Conservation (phyloP, 768 basidiomycete species). For the Coprinopsis strossmayeri region DNA sequence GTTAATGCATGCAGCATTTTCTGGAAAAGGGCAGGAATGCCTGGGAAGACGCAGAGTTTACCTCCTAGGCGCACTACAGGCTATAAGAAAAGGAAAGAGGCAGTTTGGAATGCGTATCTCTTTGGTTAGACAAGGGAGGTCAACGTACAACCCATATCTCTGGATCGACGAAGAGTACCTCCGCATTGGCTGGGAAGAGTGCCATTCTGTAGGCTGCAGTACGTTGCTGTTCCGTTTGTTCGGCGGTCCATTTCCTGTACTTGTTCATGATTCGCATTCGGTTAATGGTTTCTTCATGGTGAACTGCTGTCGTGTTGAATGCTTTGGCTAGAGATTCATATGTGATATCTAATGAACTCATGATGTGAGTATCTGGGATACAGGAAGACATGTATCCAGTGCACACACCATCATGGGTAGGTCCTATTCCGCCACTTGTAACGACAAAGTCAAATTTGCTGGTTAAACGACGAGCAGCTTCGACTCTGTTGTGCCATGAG, state of each 20-base stretch:
- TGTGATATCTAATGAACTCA: conserved; percentile 75
- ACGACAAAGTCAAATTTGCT: conserved; percentile 83
- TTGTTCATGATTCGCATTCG: conserved; percentile 64
- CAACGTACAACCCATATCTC: conserved; percentile 81
- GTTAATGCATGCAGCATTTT: conserved; percentile 70
- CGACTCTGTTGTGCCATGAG: conserved; percentile 47
- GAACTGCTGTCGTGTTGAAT: conserved; percentile 62
- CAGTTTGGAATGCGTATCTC: neutral
- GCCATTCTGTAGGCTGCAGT: conserved; percentile 86
- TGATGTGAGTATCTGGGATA: neutral
- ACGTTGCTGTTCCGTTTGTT: conserved; percentile 69
- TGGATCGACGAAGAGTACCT: conserved; percentile 71
- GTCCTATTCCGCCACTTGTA: conserved; percentile 87
- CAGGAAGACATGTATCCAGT: neutral
- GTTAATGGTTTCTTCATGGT: conserved; percentile 71
- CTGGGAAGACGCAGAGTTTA: conserved; percentile 88
- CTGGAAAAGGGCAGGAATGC: conserved; percentile 81
- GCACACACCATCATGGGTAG: conserved; percentile 76
- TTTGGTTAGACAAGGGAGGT: conserved; percentile 1
- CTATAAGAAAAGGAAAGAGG: conserved; percentile 25
- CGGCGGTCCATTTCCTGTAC: conserved; percentile 46
- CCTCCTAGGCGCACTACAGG: conserved; percentile 82
- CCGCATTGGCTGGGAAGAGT: conserved; percentile 71
- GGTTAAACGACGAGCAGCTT: conserved; percentile 80
- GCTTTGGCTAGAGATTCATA: conserved; percentile 84